Conservation (phyloP, 805 yeast genomes). For the Ogataea allantospora region DNA sequence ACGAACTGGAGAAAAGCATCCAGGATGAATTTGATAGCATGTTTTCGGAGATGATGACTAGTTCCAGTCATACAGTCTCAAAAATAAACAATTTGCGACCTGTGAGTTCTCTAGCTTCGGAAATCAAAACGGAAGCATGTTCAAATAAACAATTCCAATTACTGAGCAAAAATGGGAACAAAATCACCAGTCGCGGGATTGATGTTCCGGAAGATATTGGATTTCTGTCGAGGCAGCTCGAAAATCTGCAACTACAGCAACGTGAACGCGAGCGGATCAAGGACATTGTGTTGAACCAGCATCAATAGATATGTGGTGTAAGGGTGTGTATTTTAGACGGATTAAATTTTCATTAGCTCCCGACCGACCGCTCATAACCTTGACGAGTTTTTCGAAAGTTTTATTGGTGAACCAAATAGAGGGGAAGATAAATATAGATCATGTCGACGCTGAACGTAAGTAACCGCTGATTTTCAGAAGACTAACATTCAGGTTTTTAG, state of each 20-base stretch:
- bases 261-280: conserved; percentile 58
- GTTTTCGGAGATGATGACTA: conserved; percentile 46
- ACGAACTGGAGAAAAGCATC: conserved; percentile 33
- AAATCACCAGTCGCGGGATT: conserved; percentile 42
- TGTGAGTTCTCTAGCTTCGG: not conserved
- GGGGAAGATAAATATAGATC: conserved; percentile 11
- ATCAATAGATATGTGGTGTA: not conserved
- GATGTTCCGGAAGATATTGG: conserved; percentile 52
- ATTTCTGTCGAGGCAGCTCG: conserved; percentile 51
- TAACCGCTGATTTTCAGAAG: conserved; percentile 6
- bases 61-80: not conserved
- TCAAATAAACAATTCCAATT: conserved; percentile 39
- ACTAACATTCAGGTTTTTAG: conserved; percentile 63
- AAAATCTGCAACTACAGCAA: conserved; percentile 48
- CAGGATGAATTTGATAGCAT: conserved; percentile 57
- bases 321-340: conserved; percentile 3
- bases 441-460: conserved; percentile 54
- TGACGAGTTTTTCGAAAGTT: conserved; percentile 12
- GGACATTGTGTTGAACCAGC: conserved; percentile 49
- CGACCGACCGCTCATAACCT: conserved; percentile 10
- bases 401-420: conserved; percentile 15
- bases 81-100: not conserved
- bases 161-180: conserved; percentile 53
- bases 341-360: not conserved
- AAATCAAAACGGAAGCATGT: not conserved